Conservation (phyloP, 306 rosid species). For the Glycyrrhiza uralensis region DNA sequence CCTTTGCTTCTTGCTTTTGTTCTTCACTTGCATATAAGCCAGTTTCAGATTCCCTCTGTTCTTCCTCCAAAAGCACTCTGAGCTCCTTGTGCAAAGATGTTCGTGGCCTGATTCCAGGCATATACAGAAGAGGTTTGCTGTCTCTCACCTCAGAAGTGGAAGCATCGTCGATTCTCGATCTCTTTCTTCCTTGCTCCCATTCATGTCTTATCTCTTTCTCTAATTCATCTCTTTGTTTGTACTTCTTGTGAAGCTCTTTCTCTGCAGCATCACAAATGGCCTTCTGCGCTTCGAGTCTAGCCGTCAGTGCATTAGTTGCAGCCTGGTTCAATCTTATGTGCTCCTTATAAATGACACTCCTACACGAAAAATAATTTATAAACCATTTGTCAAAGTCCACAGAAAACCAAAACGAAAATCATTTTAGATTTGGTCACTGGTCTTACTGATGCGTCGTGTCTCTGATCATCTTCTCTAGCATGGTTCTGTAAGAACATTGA, state of each 20-base stretch:
- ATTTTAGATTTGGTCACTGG: background rate
- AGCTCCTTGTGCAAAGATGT: constrained; percentile 75
- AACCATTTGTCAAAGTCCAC: background rate
- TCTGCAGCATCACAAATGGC: constrained; percentile 70
- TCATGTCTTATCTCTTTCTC: constrained; percentile 71
- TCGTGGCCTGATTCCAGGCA: constrained; percentile 54
- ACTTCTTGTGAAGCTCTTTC: constrained; percentile 73
- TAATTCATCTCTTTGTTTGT: constrained; percentile 63
- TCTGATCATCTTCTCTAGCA: constrained; percentile 89
- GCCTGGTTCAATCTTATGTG: constrained; percentile 91
- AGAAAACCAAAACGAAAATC: background rate
- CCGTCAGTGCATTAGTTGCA: constrained; percentile 74
- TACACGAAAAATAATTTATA: constrained; percentile 28
- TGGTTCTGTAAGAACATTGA: constrained; percentile 70
- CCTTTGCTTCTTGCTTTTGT: constrained; percentile 34
- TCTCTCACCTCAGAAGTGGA: constrained; percentile 43
- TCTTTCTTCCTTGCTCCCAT: constrained; percentile 75
- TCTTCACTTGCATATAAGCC: constrained; percentile 45
- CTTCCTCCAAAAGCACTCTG: constrained; percentile 76
- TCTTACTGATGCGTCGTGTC: constrained; percentile 93
- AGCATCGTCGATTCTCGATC: constrained; percentile 69
- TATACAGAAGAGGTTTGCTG: constrained; percentile 34
- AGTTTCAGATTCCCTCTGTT: constrained; percentile 59
- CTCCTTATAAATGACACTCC: constrained; percentile 86
- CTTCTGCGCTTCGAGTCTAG: constrained; percentile 89